Base-by-base conservation (phyloP, 768 basidiomycete species). In the Omphalotus guepiniiformis region DNA sequence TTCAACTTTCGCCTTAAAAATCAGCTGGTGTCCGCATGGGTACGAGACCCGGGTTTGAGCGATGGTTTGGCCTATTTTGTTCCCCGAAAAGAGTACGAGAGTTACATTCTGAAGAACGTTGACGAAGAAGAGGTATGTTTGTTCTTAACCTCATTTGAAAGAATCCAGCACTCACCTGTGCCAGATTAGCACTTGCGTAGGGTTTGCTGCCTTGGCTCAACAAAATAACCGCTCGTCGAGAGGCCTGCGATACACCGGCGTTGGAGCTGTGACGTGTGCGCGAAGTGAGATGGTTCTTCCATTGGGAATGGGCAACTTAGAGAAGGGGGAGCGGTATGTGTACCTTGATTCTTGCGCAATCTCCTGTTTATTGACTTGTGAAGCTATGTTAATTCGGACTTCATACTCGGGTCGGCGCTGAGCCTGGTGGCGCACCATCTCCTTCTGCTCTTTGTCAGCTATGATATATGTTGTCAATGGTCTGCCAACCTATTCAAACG, bases 1-100 rank as follows among this genome's bases (percentile, higher is more conserved):
- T 9, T n/a, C 9, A 32, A 32, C 30, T 32, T 32, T n/a, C 9
- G n/a, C 9, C n/a, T 32, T 9, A 32, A 32, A 32, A 32, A 32
- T n/a, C 30, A 32, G n/a, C 30, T 32, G 9, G 30, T 32, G 30
- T 32, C 30, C 9, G 9, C 30, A 9, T 32, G n/a, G 9, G 9
- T n/a, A 9, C 30, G 30, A 9, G 30, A 32, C n/a, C 30, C 30
- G n/a, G 30, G 30, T 9, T n/a, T 32, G 3, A 38, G 44, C 25
- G 15, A 9, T 1, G 54, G 54, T 1, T 49, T 39, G 42, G 49
- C 54, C 2, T 54, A 54, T 30, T 55, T 55, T 19, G 32, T 55
- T 7, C 53, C 45, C 11, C 23, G 53, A 11, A 39, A 22, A 2
- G n/a, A 25, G 5, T 53, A 47, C 32, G 41, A 39, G 28, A 28